Conservation (phyloP, 768 basidiomycete species). For the Rubroboletus pulcherrimus region DNA sequence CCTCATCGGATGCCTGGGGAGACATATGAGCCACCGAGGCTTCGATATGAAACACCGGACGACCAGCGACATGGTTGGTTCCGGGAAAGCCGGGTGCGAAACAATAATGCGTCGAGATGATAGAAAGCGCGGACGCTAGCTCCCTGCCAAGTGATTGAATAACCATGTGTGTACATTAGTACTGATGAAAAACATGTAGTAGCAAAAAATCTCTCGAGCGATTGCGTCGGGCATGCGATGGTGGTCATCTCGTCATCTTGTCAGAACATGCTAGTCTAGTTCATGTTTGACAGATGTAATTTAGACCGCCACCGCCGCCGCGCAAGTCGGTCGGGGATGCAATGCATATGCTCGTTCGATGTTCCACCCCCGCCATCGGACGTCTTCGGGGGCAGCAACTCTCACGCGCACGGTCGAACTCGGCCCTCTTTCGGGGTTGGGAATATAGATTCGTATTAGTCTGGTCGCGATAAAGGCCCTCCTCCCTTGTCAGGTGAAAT, state of each 20-base stretch:
- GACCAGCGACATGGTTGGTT: neutral
- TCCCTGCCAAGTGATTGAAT: too few species aligned
- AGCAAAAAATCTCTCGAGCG: neutral
- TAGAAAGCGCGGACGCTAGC: neutral
- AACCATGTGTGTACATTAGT: too few species aligned
- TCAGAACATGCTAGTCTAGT: neutral
- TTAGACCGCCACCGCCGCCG: constrained; percentile 2
- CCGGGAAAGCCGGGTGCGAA: constrained; percentile 4
- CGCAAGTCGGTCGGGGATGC: neutral
- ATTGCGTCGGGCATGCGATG: neutral
- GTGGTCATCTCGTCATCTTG: constrained; percentile 5
- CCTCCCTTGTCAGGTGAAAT: neutral
- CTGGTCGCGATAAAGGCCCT: neutral
- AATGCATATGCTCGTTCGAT: neutral
- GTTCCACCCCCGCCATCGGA: neutral
- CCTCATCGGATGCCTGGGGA: neutral
- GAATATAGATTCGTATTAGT: neutral
- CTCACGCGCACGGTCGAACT: neutral
- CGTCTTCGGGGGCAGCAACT: neutral
- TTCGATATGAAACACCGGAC: neutral
- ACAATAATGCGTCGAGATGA: constrained; percentile 3
- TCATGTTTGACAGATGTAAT: constrained; percentile 6
- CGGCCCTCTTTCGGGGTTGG: neutral
- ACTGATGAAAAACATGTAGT: neutral
- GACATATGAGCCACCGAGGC: neutral